Base-by-base conservation (phyloP, 1,284 basidiomycete species). In the Puccinia horiana region DNA sequence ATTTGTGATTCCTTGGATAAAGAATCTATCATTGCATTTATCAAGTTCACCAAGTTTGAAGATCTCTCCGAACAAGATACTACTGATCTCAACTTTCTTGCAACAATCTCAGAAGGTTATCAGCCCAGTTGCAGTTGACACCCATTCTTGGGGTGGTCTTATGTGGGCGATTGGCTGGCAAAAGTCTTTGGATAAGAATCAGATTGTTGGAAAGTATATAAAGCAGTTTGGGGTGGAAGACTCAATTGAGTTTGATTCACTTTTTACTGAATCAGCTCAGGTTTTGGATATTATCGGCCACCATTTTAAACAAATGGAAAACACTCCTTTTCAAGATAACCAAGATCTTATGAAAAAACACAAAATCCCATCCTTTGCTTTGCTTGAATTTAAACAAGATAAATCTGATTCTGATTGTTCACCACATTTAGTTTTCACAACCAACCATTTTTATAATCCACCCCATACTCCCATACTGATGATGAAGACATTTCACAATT, bases 151-250 rank as follows among this genome's bases (percentile, higher is more conserved):
- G 61, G 61, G 29, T 35, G 61, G 61, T 5, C 12, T 35, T 6
- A 63, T 63, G 61, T 63, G 61, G 61, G 61, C 26, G 14, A 63
- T 63, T 32, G 61, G 61, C 26, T 63, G 61, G 61, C 16, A 26
- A 3, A 63, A 63, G 61, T 32, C 61, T 37, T 35, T 20, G 6
- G 61, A 35, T 16, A 47, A 47, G 11, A 20, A n/a, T 35, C 29
- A 63, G 61, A 63, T 63, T 14, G 20, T 63, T 35, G 18, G 61
- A 5, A 16, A n/a, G 26, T 63, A 63, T 35, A 63, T 37, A 6
- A 63, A 63, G 32, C 9, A 63, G 32, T 37, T 63, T 23, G 29
- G 12, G 8, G 5, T 29, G 3, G 14, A 32, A 20, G 20, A 63
- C 11, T 11, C 6, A 4, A 26, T 16, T 29, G 35, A 32, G 20